A percentile compares a stretch with the other conserved stretches of the same genome.
phyloP scores from a whole-genome alignment of 2,329 filamentous ascomycete genomes.

The Fusarium humuli region DNA sequence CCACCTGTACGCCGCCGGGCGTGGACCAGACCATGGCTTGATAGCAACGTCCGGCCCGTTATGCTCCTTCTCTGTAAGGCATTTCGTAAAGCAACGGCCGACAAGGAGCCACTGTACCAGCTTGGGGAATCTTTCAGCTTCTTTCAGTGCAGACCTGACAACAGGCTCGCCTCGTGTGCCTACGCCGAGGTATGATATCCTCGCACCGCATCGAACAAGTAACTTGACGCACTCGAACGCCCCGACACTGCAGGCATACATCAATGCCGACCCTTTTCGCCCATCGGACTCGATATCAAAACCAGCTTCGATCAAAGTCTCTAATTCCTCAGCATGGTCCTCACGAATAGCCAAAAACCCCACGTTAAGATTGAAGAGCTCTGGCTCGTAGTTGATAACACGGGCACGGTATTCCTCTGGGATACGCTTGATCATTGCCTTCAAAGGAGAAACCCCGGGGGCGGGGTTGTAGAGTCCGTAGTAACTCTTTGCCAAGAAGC shows the following conservation, averaged over 20 bases:
- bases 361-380: background rate
- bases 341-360: conserved; percentile 18
- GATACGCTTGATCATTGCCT: conserved; percentile 31
- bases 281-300: conserved; percentile 33
- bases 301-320: conserved; percentile 30
- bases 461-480: background rate
- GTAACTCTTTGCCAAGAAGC: conserved; percentile 9
- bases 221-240: conserved; percentile 30
- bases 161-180: conserved; percentile 21
- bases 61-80: conserved; percentile 11
- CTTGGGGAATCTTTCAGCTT: conserved; percentile 25
- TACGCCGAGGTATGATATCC: conserved; percentile 21
- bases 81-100: conserved; percentile 21
- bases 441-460: background rate
- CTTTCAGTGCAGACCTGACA: conserved; percentile 24
- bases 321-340: background rate
- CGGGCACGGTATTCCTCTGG: conserved; percentile 20
- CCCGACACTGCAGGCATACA: conserved; percentile 38
- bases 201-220: conserved; percentile 35
- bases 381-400: conserved; percentile 25
- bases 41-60: background rate
- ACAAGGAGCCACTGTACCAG: conserved; percentile 38
- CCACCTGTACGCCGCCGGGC: conserved; percentile 20
- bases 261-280: conserved; percentile 36
- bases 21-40: conserved; percentile 35